Evolutionary conservation across 2,329 filamentous ascomycete genomes (phyloP), one percentile per base, ranked within the genome.

Genomic region (Aspergillus ochraceus): DNA sequence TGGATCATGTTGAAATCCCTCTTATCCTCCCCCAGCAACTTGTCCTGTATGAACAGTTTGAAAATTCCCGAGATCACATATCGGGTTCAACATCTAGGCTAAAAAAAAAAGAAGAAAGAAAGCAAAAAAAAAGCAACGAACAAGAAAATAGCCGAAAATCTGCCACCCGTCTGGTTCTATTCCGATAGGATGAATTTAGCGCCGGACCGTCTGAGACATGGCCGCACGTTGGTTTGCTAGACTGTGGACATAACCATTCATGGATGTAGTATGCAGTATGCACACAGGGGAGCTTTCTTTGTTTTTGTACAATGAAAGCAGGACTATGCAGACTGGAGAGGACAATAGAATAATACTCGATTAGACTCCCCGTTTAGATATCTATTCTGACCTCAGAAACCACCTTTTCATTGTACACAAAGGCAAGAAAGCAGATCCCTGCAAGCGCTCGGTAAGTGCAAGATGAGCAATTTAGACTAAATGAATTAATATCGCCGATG

Each of bases 101-200:
- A 42, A 19, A 42, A 42, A 5, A 6, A 6, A 8, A n/a, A 36
- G 2, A 11, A 32, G 2, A 32, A 5, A 2, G 32, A 36, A 36
- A 12, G 32, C 32, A 12, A 39, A 42, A 42, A 42, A 42, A 42
- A 12, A 12, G 14, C 32, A 36, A 14, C 4, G 12, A 36, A 36
- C 32, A 12, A 42, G 17, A 42, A 42, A 42, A 42, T 42, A 49
- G 47, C 52, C 51, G 55, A 12, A 54, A 26, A 45, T 50, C 39
- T 58, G 39, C 49, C 52, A 50, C 47, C 19, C 46, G 49, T 51
- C 56, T 55, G 59, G 52, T 51, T 60, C 47, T 55, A 39, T 54
- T 55, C 59, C 52, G 59, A 55, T 55, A 55, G 59, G 59, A 42
- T 57, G 51, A 29, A 54, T 46, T 51, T 54, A 53, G 59, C 56